These are phyloP conservation scores for Verticillium nonalfalfae DNA, from an alignment of 2,329 filamentous ascomycete genomes.

Conservation along the genomic window DNA sequence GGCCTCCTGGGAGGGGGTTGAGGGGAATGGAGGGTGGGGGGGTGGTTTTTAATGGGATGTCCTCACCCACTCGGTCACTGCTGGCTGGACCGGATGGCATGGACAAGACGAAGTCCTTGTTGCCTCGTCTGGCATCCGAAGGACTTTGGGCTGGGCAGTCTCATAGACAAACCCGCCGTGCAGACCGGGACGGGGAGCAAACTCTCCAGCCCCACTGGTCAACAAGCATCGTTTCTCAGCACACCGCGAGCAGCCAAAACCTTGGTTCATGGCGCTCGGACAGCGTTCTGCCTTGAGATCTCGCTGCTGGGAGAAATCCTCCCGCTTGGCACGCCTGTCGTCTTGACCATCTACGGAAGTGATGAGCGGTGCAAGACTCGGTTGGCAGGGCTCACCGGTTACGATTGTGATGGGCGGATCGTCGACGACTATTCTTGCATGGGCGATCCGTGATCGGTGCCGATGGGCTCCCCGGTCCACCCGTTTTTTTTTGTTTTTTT, in stretches of 20 bases:
- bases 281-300: not conserved
- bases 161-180: too few relatives aligned
- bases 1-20: not conserved
- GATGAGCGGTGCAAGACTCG: not conserved
- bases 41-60: not conserved
- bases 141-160: too few relatives aligned
- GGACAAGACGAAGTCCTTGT: too few relatives aligned
- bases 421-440: not conserved
- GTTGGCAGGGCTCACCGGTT: not conserved
- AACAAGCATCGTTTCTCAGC: not conserved
- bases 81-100: not conserved
- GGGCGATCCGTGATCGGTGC: not conserved
- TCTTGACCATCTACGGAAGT: not conserved
- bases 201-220: not conserved
- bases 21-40: not conserved
- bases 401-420: not conserved
- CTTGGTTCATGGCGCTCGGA: not conserved
- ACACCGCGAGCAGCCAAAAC: not conserved
- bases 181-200: not conserved
- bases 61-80: not conserved
- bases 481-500: not conserved
- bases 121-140: too few relatives aligned
- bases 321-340: not conserved
- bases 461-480: not conserved
- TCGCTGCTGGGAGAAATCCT: not conserved